Evolutionary conservation across 768 basidiomycete genomes (phyloP), one percentile per base, ranked within the genome.

Genomic region (Podaxis sp.): DNA sequence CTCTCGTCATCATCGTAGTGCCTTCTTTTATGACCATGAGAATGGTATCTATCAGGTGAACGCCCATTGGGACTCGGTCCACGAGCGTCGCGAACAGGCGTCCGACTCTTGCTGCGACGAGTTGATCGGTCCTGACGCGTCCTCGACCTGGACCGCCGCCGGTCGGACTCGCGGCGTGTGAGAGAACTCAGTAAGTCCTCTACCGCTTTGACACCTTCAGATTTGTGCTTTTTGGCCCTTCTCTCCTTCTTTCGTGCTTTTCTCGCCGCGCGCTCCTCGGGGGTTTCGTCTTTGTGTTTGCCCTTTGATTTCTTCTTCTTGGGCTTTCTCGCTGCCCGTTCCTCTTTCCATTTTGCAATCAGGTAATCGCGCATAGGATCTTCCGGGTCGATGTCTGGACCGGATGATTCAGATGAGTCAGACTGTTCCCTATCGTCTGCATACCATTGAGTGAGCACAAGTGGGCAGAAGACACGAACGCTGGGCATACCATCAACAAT

Each of bases 281-380:
- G 88, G 2, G 88, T 91, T 71, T 92, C 89, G 67, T 88, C 81
- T 67, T 88, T 88, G 67, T 79, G 84, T 70, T 85, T 89, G 53
- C 79, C 76, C 70, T 90, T 90, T 21, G 81, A 79, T 68, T 86
- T 88, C 4, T 73, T 69, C 65, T 83, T 84, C 66, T 85, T 88
- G 53, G 72, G 69, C 68, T 88, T 87, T 74, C 88, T 89, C 61
- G 79, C 73, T 2, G 80, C 85, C 65, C 87, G 90, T 68, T 85
- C 83, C 69, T 93, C 90, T 65, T 76, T 83, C 66, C 83, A 81
- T 70, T 95, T 83, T 0, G 86, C 82, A 40, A 95, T 74, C 36
- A 99, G 78, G 70, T 92, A 98, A 63, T 95, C 95, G 28, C 89
- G 85, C 97, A 99, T 98, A 0, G 97, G 97, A 73, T 99, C 97